Evolutionary conservation across 2,329 filamentous ascomycete genomes (phyloP).

Genomic region (Trichoderma simmonsii): DNA sequence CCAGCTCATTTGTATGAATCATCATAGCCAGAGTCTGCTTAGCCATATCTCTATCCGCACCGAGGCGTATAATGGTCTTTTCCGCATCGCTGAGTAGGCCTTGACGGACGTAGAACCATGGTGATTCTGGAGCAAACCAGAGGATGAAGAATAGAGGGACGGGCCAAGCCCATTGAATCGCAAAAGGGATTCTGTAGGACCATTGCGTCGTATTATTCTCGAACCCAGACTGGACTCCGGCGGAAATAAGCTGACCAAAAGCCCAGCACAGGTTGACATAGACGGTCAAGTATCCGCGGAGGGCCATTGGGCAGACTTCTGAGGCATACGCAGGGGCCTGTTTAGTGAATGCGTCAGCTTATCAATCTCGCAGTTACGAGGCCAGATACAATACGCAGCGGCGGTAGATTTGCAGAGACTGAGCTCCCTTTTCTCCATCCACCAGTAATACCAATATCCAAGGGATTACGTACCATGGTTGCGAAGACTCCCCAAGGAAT

Average conservation of each 20-base stretch:
- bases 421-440: too few relatives aligned
- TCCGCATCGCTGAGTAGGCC: constrained; percentile 45
- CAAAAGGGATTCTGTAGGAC: constrained; percentile 38
- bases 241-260: constrained; percentile 36
- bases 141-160: constrained; percentile 27
- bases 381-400: neutral
- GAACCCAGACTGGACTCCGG: constrained; percentile 33
- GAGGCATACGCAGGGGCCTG: constrained; percentile 19
- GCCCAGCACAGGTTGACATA: constrained; percentile 39
- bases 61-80: constrained; percentile 54
- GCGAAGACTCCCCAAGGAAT: neutral
- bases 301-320: constrained; percentile 19
- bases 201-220: constrained; percentile 26
- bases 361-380: neutral
- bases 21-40: constrained; percentile 27
- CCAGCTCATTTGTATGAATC: neutral
- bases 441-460: too few relatives aligned
- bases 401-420: neutral
- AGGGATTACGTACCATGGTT: neutral
- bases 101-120: constrained; percentile 29
- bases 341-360: neutral
- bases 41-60: constrained; percentile 50
- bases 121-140: constrained; percentile 31
- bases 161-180: constrained; percentile 36
- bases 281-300: constrained; percentile 28